Base-by-base conservation (phyloP, 305 asterid genomes). In the Fraxinus velutina region DNA sequence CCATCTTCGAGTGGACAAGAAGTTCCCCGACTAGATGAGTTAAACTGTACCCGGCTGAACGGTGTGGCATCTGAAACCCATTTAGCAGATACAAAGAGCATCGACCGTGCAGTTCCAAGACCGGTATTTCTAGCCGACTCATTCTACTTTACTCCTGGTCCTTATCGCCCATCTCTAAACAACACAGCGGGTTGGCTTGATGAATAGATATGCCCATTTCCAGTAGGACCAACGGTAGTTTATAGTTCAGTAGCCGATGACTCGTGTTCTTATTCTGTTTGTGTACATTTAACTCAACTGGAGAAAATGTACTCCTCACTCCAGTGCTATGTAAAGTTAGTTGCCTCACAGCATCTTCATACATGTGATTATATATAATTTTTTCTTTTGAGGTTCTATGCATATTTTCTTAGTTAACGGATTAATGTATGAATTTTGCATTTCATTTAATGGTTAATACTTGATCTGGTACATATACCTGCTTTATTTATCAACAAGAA, bases 181-280 rank as follows among this genome's bases (percentile, higher is more conserved):
- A 81, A 55, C 81, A 85, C 91, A 5, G 82, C 90, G 0, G 94
- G 94, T 3, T 91, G 93, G 97, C 88, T 92, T 60, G 73, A 89
- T 73, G 97, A 91, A 78, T 92, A 90, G 84, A 27, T 64, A 66
- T 27, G 36, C 44, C 76, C 24, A 13, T 27, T 72, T 19, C 47
- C 22, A 39, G 77, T 5, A 22, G 62, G 29, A 37, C 64, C 15
- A 29, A 13, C n/a, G n/a, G 73, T n/a, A 15, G 24, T n/a, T 52
- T n/a, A 52, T 52, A 52, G 22, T 52, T n/a, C 64, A 50, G 62
- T 15, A 47, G 68, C 24, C 4, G 29, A 57, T 57, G 2, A 19
- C 13, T 19, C 4, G 9, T 1, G 29, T 57, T 57, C 68, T 55
- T 55, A 19, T 60, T 21, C 71, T 62, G 32, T 27, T 64, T 22